phyloP scores from a whole-genome alignment of 805 yeast genomes.

The Metschnikowia gruessii region DNA sequence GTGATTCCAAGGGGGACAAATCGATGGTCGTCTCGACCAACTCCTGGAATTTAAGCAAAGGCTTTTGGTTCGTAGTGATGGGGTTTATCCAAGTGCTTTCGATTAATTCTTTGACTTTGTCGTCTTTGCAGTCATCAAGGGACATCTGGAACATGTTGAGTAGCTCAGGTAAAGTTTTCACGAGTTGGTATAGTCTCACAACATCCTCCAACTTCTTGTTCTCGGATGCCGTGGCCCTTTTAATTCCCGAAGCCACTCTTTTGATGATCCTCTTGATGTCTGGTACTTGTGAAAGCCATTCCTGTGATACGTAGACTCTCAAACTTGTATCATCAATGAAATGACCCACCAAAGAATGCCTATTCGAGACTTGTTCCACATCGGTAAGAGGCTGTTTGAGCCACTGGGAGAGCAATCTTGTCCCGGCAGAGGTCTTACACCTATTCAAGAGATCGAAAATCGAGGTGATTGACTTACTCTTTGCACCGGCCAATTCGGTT shows the following conservation, averaged over 20 bases:
- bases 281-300: slow-evolving; percentile 70
- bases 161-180: slow-evolving; percentile 67
- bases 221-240: slow-evolving; percentile 31
- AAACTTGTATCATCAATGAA: slow-evolving; percentile 67
- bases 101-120: slow-evolving; percentile 37
- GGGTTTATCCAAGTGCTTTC: slow-evolving; percentile 56
- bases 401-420: slow-evolving; percentile 88
- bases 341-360: slow-evolving; percentile 75
- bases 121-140: slow-evolving; percentile 31
- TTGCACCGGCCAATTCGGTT: slow-evolving; percentile 19
- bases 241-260: slow-evolving; percentile 46
- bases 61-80: slow-evolving; percentile 44
- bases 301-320: slow-evolving; percentile 63
- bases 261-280: slow-evolving; percentile 76
- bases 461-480: slow-evolving; percentile 39
- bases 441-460: slow-evolving; percentile 81
- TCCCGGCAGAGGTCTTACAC: slow-evolving; percentile 88
- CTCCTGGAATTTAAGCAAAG: slow-evolving; percentile 70
- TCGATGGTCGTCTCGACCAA: slow-evolving; percentile 92
- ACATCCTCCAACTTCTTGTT: slow-evolving; percentile 81
- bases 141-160: slow-evolving; percentile 49
- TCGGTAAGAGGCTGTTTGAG: slow-evolving; percentile 89
- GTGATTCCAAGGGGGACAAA: slow-evolving; percentile 68
- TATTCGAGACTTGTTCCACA: slow-evolving; percentile 50
- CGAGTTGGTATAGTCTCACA: slow-evolving; percentile 80